A percentile compares a stretch with the other conserved stretches of the same genome.
These are phyloP conservation scores for Solanum verrucosum DNA, from an alignment of 257 asterid species.

Conservation along the genomic window DNA sequence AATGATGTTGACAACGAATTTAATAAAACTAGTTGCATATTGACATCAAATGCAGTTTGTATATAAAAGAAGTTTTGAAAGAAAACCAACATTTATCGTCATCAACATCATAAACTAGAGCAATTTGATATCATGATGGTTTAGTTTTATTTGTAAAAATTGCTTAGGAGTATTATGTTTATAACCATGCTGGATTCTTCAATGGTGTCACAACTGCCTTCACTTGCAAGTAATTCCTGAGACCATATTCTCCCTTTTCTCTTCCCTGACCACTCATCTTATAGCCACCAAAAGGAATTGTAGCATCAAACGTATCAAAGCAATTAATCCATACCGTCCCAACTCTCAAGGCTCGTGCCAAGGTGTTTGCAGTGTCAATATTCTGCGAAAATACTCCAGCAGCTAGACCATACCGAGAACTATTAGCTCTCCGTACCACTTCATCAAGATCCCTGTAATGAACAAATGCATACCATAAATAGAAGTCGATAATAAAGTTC, in stretches of 20 bases:
- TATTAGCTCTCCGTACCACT: constrained; percentile 68
- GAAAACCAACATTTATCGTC: background rate
- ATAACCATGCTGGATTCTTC: constrained; percentile 91
- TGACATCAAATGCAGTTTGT: background rate
- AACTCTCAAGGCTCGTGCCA: constrained; percentile 75
- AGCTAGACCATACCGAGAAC: constrained; percentile 60
- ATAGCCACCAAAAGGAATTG: constrained; percentile 94
- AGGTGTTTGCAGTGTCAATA: constrained; percentile 74
- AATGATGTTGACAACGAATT: background rate
- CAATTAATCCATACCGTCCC: constrained; percentile 85
- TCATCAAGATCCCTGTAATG: constrained; percentile 56
- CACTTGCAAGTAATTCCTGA: constrained; percentile 85
- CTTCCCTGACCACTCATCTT: constrained; percentile 95
- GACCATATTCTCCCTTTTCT: constrained; percentile 90
- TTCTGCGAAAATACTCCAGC: constrained; percentile 88
- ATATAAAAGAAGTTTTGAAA: background rate
- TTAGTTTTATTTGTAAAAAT: background rate
- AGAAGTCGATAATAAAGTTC: background rate
- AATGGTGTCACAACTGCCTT: constrained; percentile 86
- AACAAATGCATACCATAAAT: background rate
- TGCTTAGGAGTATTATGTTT: constrained; percentile 2
- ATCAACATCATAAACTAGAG: background rate
- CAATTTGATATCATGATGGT: background rate
- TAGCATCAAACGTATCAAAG: constrained; percentile 79
- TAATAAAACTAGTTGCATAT: background rate